Base-by-base conservation (phyloP, 2,329 filamentous ascomycete species). In the Gaeumannomyces tritici region DNA sequence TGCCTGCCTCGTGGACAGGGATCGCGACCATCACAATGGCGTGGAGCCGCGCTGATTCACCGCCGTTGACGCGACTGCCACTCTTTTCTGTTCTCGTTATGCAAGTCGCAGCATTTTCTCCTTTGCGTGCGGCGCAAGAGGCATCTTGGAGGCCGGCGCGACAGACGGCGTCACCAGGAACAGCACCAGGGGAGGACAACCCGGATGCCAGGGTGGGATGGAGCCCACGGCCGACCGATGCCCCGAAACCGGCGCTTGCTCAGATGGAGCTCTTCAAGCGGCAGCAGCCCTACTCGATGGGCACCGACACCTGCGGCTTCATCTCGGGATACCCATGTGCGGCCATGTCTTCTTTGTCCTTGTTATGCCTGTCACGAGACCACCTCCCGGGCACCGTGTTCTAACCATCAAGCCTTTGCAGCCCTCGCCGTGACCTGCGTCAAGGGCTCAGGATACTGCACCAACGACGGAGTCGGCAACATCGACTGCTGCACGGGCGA, bases 401-500 rank as follows among this genome's bases (percentile, higher is more conserved):
- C 35, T 42, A 18, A 31, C 28, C 13, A 58, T 59, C 31, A 13
- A 12, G 18, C 31, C n/a, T 59, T n/a, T 42, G 4, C 11, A 60
- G 59, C 59, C 35, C n/a, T 51, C 35, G 33, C 59, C 33, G 24
- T 60, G 13, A 60, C 59, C 15, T 60, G 59, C 35, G 59, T 54
- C 33, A 31, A 60, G 59, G 26, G 24, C 24, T 24, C n/a, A 24
- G 59, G 27, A 21, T 60, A 64, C 54, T 65, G 63, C 33, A 64
- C 63, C 21, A 59, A 64, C 61, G 63, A 64, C 59, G 64, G 64
- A 12, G 59, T 51, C 8, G 63, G 61, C 9, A 64, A 64, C 57
- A 60, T 60, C n/a, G 64, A 64, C 42, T 65, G 64, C 57, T 65
- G 64, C 59, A 63, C 61, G 15, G 62, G 62, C 56, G 55, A 54